A percentile compares a stretch with the other conserved stretches of the same genome.
Evolutionary conservation across 108 stramenopile species (phyloP).

Genomic region (Tribonema minus): DNA sequence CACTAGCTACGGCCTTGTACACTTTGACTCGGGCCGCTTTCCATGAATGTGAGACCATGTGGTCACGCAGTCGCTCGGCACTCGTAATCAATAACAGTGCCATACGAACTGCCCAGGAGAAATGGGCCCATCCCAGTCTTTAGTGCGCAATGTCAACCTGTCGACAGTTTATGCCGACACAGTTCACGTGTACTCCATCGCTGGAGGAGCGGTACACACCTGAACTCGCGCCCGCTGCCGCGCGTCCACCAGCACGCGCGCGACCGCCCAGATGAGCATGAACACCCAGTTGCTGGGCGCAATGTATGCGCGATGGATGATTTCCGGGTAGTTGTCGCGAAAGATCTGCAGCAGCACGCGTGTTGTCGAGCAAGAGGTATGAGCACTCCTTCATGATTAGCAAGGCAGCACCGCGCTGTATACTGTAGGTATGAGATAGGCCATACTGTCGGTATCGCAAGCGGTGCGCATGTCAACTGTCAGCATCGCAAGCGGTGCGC

Average conservation of each 20-base stretch:
- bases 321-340: slow-evolving; percentile 18
- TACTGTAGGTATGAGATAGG: no score
- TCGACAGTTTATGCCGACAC: not conserved
- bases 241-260: slow-evolving; percentile 10
- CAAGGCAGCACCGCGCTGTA: no score
- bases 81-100: not conserved
- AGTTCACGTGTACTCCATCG: not conserved
- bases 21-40: no score
- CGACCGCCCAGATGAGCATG: slow-evolving; percentile 16
- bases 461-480: no score
- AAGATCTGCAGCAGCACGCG: no score
- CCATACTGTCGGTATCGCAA: no score
- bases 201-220: slow-evolving; percentile 5
- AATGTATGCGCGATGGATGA: slow-evolving; percentile 10
- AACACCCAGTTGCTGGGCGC: slow-evolving; percentile 35
- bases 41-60: not conserved
- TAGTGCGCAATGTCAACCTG: not conserved
- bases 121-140: not conserved
- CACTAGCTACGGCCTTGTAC: no score
- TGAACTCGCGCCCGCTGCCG: slow-evolving; percentile 18
- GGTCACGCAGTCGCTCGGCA: not conserved
- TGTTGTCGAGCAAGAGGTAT: no score
- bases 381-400: no score
- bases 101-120: not conserved
- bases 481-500: no score